These are phyloP conservation scores for Patellaria atrata DNA, from an alignment of 495 filamentous ascomycete genomes.

Conservation along the genomic window DNA sequence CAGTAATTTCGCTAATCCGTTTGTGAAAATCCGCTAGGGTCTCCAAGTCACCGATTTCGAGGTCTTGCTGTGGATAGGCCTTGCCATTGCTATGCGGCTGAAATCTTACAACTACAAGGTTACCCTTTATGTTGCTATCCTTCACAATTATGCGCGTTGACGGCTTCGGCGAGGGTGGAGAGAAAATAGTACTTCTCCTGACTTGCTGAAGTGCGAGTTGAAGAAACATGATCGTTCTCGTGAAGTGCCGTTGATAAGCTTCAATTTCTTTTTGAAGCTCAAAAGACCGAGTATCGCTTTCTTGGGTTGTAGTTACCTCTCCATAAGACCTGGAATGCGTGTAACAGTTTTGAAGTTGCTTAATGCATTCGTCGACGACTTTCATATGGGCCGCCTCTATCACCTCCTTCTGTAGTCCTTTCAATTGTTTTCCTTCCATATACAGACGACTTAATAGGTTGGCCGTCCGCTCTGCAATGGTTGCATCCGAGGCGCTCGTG, in stretches of 20 bases:
- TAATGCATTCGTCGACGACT: constrained; percentile 62
- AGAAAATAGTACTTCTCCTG: background rate
- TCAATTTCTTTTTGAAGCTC: too few relatives aligned
- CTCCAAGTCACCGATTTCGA: constrained; percentile 50
- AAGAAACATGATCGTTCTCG: constrained; percentile 3
- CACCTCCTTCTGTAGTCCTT: constrained; percentile 31
- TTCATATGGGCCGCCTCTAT: constrained; percentile 60
- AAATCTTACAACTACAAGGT: constrained; percentile 48
- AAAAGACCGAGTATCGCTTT: too few relatives aligned
- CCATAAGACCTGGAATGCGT: too few relatives aligned
- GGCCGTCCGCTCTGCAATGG: constrained; percentile 55
- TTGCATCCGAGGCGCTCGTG: constrained; percentile 50
- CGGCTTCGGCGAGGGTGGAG: background rate
- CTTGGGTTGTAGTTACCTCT: constrained; percentile 1
- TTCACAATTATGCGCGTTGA: background rate
- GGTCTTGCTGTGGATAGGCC: constrained; percentile 38
- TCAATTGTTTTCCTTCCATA: constrained; percentile 38
- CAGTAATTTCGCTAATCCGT: constrained; percentile 47
- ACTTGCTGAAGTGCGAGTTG: background rate
- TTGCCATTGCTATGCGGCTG: constrained; percentile 50
- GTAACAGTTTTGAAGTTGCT: constrained; percentile 37
- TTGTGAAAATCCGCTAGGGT: constrained; percentile 52
- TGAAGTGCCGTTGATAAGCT: constrained; percentile 4
- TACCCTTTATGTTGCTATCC: constrained; percentile 2
- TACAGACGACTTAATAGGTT: constrained; percentile 61